phyloP scores from a whole-genome alignment of 2,329 filamentous ascomycete species.

The Geosmithia flava region DNA sequence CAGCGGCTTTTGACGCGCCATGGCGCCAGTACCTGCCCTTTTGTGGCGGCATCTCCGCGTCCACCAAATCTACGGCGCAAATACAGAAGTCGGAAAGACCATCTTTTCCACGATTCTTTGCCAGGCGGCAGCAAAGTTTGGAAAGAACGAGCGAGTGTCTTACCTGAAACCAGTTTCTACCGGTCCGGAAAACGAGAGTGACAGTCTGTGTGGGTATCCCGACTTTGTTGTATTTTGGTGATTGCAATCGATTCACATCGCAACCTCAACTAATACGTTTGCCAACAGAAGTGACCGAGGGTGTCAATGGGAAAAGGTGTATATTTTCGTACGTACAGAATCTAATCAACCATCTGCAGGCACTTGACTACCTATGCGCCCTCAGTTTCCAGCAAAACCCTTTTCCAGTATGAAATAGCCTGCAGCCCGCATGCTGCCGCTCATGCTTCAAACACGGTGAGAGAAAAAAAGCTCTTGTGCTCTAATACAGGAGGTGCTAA shows the following conservation, averaged over 20 bases:
- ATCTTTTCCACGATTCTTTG: slow-evolving; percentile 64
- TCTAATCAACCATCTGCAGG: slow-evolving; percentile 23
- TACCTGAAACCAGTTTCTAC: slow-evolving; percentile 80
- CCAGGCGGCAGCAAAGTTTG: slow-evolving; percentile 40
- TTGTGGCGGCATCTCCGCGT: slow-evolving; percentile 57
- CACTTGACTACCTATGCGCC: slow-evolving; percentile 48
- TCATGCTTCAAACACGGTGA: slow-evolving; percentile 27
- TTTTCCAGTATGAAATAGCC: slow-evolving; percentile 62
- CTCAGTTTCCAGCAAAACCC: slow-evolving; percentile 35
- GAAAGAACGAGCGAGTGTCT: slow-evolving; percentile 33
- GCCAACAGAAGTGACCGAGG: background rate
- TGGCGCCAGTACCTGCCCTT: slow-evolving; percentile 38
- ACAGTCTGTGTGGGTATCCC: slow-evolving; percentile 44
- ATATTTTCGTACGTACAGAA: no score
- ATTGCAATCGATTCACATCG: no score
- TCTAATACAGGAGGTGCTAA: background rate
- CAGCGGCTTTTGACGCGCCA: background rate
- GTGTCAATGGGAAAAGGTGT: no score
- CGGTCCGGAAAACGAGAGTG: slow-evolving; percentile 55
- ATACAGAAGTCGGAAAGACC: slow-evolving; percentile 78
- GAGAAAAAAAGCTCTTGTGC: slow-evolving; percentile 1
- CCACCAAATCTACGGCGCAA: slow-evolving; percentile 71
- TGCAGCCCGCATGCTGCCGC: slow-evolving; percentile 72
- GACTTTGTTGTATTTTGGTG: no score
- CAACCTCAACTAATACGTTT: no score